Base-by-base conservation (phyloP, 208 protist species). In the Acanthamoeba castellanii region DNA sequence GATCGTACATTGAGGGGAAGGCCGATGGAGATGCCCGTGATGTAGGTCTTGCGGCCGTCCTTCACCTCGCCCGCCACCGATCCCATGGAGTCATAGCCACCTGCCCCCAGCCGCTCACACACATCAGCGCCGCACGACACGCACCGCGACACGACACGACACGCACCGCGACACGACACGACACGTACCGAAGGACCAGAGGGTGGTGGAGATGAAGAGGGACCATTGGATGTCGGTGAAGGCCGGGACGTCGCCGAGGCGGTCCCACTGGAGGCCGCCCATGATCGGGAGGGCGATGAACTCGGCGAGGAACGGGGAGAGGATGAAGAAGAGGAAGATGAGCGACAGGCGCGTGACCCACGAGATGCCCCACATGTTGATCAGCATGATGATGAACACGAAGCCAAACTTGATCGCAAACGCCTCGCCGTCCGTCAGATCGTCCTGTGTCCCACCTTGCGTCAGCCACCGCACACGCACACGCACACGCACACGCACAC, bases 291-390 rank as follows among this genome's bases (percentile, higher is more conserved):
- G 32, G 13, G 76, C 42, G 76, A 84, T 55, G 76, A 84, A 13
- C 76, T 84, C 76, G 45, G 55, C n/a, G 52, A 90, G 16, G 32
- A 70, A 90, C 16, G 59, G 84, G 9, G 55, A 68, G 25, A 90
- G 84, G 59, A 70, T 72, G 84, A 90, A 50, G 59, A 70, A 90
- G 52, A 90, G 84, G 59, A 70, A 70, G 84, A 90, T 30, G 20
- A 90, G 84, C 14, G 84, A 61, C 2, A 70, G 34, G 8, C 84
- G 50, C 22, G n/a, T 72, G 18, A 90, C 52, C 50, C 27, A 47
- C n/a, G 45, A 61, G 13, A 90, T 47, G 42, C 50, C 50, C 52
- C 45, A 70, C 22, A 90, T 90, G 59, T 90, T 90, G 27, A 90
- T 70, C n/a, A 68, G 16, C 27, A 90, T 68, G 34, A 90, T 37